Evolutionary conservation across 2,329 filamentous ascomycete genomes (phyloP).

Genomic region (Aspergillus thermomutatus): DNA sequence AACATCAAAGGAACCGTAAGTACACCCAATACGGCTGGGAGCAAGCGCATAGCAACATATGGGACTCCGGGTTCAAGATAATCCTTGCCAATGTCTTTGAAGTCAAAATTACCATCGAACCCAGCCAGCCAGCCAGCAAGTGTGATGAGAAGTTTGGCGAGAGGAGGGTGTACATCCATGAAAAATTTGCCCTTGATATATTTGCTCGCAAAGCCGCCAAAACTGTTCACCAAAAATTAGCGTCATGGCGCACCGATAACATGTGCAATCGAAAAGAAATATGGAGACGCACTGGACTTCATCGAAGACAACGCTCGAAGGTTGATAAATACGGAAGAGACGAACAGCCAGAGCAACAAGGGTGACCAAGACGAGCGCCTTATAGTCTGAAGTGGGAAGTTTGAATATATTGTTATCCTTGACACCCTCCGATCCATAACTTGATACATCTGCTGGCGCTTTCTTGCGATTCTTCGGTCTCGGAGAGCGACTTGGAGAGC

Average conservation of each 20-base stretch:
- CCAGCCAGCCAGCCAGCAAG: slow-evolving; percentile 92
- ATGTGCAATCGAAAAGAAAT: neutral
- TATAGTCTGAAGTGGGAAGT: slow-evolving; percentile 79
- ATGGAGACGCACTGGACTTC: slow-evolving; percentile 82
- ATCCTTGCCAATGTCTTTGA: slow-evolving; percentile 99
- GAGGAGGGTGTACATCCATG: slow-evolving; percentile 98
- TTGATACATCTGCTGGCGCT: slow-evolving; percentile 27
- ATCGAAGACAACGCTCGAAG: slow-evolving; percentile 94
- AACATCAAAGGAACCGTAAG: slow-evolving; percentile 90
- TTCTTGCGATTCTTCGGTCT: slow-evolving; percentile 36
- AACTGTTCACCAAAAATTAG: slow-evolving; percentile 53
- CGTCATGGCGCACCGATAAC: neutral
- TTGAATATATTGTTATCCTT: slow-evolving; percentile 89
- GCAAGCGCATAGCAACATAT: slow-evolving; percentile 94
- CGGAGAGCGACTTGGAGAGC: slow-evolving; percentile 40
- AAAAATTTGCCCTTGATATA: slow-evolving; percentile 99
- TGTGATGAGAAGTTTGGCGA: slow-evolving; percentile 95
- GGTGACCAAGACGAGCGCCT: slow-evolving; percentile 69
- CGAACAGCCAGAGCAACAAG: slow-evolving; percentile 74
- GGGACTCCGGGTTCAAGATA: slow-evolving; percentile 92
- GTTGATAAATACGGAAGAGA: slow-evolving; percentile 93
- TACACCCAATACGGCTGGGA: slow-evolving; percentile 86
- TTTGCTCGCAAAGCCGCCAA: slow-evolving; percentile 96
- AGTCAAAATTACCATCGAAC: slow-evolving; percentile 94
- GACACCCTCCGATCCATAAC: slow-evolving; percentile 54